Evolutionary conservation across 2,329 filamentous ascomycete genomes (phyloP), one percentile per base, ranked within the genome.

Genomic region (Fusarium sp.): DNA sequence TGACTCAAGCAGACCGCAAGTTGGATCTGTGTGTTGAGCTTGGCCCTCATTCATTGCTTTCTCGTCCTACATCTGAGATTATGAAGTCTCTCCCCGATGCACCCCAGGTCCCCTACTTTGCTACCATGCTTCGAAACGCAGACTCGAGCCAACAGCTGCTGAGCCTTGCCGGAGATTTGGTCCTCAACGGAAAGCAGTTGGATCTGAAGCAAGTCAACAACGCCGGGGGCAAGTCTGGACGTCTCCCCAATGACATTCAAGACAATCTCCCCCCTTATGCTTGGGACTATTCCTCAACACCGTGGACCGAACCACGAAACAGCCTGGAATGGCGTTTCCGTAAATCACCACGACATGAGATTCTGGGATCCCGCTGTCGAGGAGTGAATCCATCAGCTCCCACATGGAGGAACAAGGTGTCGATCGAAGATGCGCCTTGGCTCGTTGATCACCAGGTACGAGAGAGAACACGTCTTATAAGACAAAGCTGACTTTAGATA

Each of bases 341-440:
- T 0, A 77, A 77, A 20, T 48, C 71, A 20, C 73, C 75, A 6
- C 65, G 75, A 16, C 75, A 77, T 65, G 75, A 77, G 64, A 77
- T 77, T 45, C 24, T 77, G 6, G 75, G 75, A 41, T 74, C 75
- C 3, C 73, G 75, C 10, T 77, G 75, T 22, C 67, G 75, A 69
- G 75, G 75, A n/a, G 71, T 66, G 14, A 77, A 77, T 22, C 75
- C 75, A 56, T 74, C 75, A n/a, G 75, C 75, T 48, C 75, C 75
- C 10, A 76, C 75, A 13, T 77, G 75, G 75, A 76, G 75, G 62
- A 77, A 77, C 37, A 77, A 68, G 64, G 73, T 77, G n/a, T 77
- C 75, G 4, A 68, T 77, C 11, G 75, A 77, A 57, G 75, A 77
- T 65, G 75, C 70, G 6, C 75, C 75, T 62, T 77, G 75, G 75